Percentiles rank a stretch among this genome's conserved stretches.
These are phyloP conservation scores for Diophrys appendiculata DNA, from an alignment of 73 alveolate species.

Conservation along the genomic window DNA sequence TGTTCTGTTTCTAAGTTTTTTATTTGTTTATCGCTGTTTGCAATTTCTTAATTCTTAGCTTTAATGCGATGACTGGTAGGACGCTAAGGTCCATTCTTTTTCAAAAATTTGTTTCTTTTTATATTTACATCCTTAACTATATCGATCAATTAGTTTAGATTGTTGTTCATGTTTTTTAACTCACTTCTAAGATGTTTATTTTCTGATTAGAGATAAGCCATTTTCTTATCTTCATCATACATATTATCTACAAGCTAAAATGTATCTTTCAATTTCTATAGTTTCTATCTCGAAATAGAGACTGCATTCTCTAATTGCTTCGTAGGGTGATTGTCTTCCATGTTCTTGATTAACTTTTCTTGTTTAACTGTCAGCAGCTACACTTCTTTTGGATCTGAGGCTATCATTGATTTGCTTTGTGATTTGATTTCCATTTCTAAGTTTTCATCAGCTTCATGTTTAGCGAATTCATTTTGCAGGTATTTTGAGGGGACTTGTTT, in stretches of 20 bases:
- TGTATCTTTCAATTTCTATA: neutral
- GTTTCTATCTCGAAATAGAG: neutral
- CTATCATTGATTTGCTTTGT: too few relatives aligned
- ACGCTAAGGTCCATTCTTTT: constrained; percentile 15
- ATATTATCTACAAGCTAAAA: neutral
- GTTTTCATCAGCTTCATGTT: too few relatives aligned
- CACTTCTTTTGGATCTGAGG: neutral
- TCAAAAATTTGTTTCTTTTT: constrained; percentile 14
- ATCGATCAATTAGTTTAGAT: constrained; percentile 35
- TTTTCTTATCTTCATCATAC: neutral
- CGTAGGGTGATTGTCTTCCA: neutral
- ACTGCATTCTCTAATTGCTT: neutral
- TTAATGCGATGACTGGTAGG: constrained; percentile 1
- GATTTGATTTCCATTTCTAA: too few relatives aligned
- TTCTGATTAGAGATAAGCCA: constrained; percentile 2
- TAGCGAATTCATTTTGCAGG: too few relatives aligned
- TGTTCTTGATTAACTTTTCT: neutral
- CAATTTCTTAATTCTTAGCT: constrained; percentile 34
- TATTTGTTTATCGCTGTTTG: constrained; percentile 27
- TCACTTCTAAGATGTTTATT: constrained; percentile 22
- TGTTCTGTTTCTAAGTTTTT: constrained; percentile 29
- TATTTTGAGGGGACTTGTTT: too few relatives aligned
- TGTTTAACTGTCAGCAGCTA: neutral
- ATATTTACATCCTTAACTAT: constrained; percentile 44
- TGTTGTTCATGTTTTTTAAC: constrained; percentile 25